Base-by-base conservation (phyloP, 441 rosid genomes). In the Euphorbia schlechtendalii region DNA sequence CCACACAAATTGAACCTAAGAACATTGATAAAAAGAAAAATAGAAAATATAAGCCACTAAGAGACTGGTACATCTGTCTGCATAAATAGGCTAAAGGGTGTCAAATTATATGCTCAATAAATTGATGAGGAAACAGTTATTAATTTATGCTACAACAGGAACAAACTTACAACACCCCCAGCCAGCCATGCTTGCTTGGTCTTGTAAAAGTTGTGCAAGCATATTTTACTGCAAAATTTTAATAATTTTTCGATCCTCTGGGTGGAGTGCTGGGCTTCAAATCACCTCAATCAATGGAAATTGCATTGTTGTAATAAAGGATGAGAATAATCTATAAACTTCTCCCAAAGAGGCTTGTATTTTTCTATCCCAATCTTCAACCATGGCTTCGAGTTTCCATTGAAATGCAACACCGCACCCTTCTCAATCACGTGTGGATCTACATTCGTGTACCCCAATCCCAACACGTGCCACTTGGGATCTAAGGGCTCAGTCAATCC, bases 311-410 rank as follows among this genome's bases (percentile, higher is more conserved):
- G 90, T 77, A 93, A 67, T 54, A 85, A 63, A 69, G 92, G 90
- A 63, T 89, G 96, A 59, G 73, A 75, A 72, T 86, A 89, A 81
- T 88, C 96, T 14, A 94, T 79, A 60, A 82, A 85, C 73, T 80
- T 91, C 79, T 94, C 96, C 99, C 99, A 94, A 32, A 89, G 63
- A 25, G 93, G 92, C 79, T 94, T 90, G 86, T 84, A 94, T 74
- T 85, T 90, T 72, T 89, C 96, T 73, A 89, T 80, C 62, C 96
- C 99, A 41, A 94, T 86, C 83, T 94, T 90, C 90, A 90, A 66
- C 97, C 99, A 90, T 1, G 99, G 99, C 77, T 94, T 94, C 24
- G 92, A 82, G 77, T 94, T 87, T 45, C 99, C 99, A 45, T 90
- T 94, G 79, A 81, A 94, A 79, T 90, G 97, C 65, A 94, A 80